Evolutionary conservation across 345 rosid genomes (phyloP).

Genomic region (Laguncularia racemosa): DNA sequence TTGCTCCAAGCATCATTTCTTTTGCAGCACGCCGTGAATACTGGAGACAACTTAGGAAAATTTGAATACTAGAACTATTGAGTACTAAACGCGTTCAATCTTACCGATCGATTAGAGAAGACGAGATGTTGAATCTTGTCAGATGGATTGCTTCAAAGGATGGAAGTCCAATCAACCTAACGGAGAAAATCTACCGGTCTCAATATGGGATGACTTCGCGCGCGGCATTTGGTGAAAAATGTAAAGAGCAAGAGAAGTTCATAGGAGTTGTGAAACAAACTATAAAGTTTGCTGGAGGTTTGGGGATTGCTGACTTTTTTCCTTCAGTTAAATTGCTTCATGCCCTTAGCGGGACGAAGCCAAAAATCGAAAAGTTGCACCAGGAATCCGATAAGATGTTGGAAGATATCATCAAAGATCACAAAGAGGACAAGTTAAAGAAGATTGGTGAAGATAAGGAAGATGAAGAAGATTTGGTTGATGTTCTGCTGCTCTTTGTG

Average conservation of each 20-base stretch:
- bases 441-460: not conserved
- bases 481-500: conserved; percentile 18
- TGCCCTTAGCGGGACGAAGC: conserved; percentile 9
- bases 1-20: not conserved
- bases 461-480: conserved; percentile 14
- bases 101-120: conserved; percentile 19
- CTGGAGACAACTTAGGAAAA: conserved; percentile 18
- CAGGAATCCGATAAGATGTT: conserved; percentile 8
- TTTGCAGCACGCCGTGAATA: too few relatives aligned
- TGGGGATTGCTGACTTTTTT: conserved; percentile 10
- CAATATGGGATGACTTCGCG: conserved; percentile 6
- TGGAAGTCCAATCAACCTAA: conserved; percentile 3
- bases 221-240: too few relatives aligned
- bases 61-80: conserved; percentile 17
- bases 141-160: conserved; percentile 4
- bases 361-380: conserved; percentile 4
- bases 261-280: conserved; percentile 1
- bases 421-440: not conserved
- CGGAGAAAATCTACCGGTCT: conserved; percentile 8
- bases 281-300: not conserved
- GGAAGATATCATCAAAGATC: conserved; percentile 13
- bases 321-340: conserved; percentile 13
- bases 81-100: conserved; percentile 16
- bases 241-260: too few relatives aligned
- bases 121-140: conserved; percentile 15